Conservation (phyloP, 176 grass and related monocot species). For the Musa beccarii region DNA sequence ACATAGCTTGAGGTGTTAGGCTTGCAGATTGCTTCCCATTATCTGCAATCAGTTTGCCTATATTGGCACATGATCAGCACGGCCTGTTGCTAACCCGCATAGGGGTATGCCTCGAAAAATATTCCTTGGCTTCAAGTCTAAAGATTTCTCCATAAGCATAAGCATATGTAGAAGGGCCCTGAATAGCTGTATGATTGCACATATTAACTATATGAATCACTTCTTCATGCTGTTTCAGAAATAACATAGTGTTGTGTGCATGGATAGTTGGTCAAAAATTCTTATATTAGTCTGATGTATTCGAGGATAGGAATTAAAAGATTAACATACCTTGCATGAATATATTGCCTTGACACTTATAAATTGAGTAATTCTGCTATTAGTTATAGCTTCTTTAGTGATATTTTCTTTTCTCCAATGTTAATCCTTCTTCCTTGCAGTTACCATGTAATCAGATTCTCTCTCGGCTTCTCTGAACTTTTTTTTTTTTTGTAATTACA, state of each 20-base stretch:
- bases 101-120: too few species aligned
- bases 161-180: too few species aligned
- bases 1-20: not conserved
- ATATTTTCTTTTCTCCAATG: too few species aligned
- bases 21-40: not conserved
- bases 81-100: too few species aligned
- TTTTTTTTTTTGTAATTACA: slow-evolving; percentile 4
- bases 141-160: too few species aligned
- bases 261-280: not conserved
- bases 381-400: too few species aligned
- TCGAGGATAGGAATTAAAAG: not conserved
- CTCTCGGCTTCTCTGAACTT: not conserved
- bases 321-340: not conserved
- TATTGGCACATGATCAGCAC: not conserved
- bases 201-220: not conserved
- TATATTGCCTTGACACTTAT: not conserved
- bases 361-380: not conserved
- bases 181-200: not conserved
- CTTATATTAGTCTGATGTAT: not conserved
- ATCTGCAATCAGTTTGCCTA: not conserved
- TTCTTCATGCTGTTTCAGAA: not conserved
- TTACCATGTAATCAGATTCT: not conserved
- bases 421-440: too few species aligned
- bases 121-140: too few species aligned
- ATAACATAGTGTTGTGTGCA: not conserved